Percentiles rank a stretch among this genome's conserved stretches.
Conservation (phyloP, 441 rosid species). For the Euphorbia neoarborescens region DNA sequence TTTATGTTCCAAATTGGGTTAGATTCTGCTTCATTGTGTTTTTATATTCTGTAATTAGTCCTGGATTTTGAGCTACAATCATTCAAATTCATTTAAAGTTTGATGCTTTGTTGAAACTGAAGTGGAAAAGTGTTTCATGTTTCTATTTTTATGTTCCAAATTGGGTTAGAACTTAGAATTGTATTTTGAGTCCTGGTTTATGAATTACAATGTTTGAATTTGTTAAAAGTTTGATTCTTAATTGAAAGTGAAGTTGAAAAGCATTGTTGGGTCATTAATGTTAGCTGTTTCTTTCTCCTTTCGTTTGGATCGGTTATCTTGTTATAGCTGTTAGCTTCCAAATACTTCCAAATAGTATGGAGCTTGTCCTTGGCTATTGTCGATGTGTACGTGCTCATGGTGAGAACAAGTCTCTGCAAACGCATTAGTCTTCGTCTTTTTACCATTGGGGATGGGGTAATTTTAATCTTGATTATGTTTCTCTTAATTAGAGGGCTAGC, state of each 20-base stretch:
- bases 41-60: too few species aligned
- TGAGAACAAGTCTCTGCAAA: constrained; percentile 55
- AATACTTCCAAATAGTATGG: constrained; percentile 62
- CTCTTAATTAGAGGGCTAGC: too few species aligned
- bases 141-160: constrained; percentile 10
- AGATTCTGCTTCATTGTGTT: neutral
- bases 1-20: neutral
- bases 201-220: neutral
- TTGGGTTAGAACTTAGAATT: neutral
- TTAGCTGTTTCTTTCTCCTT: constrained; percentile 14
- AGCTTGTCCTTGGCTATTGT: constrained; percentile 55
- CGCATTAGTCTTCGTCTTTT: constrained; percentile 36
- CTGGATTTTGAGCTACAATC: neutral
- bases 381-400: constrained; percentile 59
- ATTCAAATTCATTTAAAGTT: neutral
- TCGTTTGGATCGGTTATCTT: constrained; percentile 52
- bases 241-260: neutral
- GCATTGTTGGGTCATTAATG: neutral
- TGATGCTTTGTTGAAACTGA: neutral
- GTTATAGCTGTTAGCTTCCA: constrained; percentile 65
- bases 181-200: neutral
- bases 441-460: constrained; percentile 77
- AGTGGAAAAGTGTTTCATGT: constrained; percentile 1
- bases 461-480: constrained; percentile 15
- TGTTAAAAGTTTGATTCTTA: constrained; percentile 5